These are phyloP conservation scores for Acanthochlamys bracteata DNA, from an alignment of 106 monocot genomes.

Conservation along the genomic window DNA sequence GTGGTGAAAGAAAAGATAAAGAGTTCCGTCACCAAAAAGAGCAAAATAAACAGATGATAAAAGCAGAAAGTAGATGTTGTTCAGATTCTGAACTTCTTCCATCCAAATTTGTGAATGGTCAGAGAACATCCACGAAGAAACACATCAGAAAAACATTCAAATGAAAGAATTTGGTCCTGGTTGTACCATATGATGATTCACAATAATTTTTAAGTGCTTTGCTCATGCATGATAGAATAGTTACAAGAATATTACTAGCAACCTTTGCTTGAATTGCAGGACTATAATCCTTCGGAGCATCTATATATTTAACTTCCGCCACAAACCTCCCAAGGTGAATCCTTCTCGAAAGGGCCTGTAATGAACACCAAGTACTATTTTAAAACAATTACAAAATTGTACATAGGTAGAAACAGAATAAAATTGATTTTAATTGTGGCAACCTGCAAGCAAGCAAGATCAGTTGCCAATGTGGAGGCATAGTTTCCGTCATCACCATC, in stretches of 20 bases:
- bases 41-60: no score
- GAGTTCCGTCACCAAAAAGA: no score
- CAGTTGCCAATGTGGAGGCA: constrained; percentile 50
- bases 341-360: constrained; percentile 87
- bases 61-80: no score
- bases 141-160: no score
- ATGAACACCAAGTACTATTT: no score
- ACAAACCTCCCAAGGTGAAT: constrained; percentile 86
- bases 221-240: not conserved
- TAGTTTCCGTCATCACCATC: constrained; percentile 94
- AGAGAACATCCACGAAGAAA: no score
- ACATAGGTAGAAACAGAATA: not conserved
- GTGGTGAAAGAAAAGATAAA: no score
- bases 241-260: not conserved
- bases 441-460: constrained; percentile 86
- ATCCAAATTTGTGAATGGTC: no score
- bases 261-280: constrained; percentile 59
- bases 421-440: not conserved
- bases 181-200: no score
- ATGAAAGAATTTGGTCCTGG: no score
- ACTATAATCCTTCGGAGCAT: constrained; percentile 64
- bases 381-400: not conserved
- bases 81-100: no score
- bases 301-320: constrained; percentile 88
- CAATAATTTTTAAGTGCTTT: no score